These are phyloP conservation scores for Physaria fendleri DNA, from an alignment of 345 rosid genomes.

Conservation along the genomic window DNA sequence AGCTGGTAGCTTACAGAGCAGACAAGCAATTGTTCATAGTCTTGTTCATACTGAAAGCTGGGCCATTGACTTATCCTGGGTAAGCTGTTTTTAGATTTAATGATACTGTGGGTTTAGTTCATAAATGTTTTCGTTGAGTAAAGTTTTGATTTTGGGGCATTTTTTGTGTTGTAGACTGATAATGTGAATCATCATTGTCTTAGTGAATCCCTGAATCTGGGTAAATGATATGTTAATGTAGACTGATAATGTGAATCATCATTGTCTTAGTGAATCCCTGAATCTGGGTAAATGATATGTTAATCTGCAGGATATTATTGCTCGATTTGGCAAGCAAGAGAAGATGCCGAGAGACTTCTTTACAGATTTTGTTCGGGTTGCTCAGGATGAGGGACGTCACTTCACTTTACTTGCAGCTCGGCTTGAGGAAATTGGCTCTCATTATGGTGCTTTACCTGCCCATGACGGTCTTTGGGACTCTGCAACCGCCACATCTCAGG, in stretches of 20 bases:
- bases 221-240: neutral
- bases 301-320: conserved; percentile 64
- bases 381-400: conserved; percentile 90
- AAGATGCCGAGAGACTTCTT: conserved; percentile 91
- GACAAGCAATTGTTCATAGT: conserved; percentile 91
- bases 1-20: conserved; percentile 88
- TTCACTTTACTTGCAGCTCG: conserved; percentile 71
- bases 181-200: too few species aligned
- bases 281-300: neutral
- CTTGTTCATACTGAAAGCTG: conserved; percentile 86
- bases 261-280: too few species aligned
- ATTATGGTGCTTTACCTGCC: conserved; percentile 80
- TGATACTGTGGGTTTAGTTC: too few species aligned
- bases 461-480: conserved; percentile 94
- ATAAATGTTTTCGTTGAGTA: too few species aligned
- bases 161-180: too few species aligned
- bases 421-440: conserved; percentile 63
- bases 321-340: conserved; percentile 85
- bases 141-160: too few species aligned
- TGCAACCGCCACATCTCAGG: conserved; percentile 70
- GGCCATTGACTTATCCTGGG: conserved; percentile 91
- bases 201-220: too few species aligned
- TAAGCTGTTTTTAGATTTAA: neutral
- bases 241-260: too few species aligned
- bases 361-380: conserved; percentile 78